Conservation (phyloP, 139 green algal species). For the Chlamydomonas sp. region DNA sequence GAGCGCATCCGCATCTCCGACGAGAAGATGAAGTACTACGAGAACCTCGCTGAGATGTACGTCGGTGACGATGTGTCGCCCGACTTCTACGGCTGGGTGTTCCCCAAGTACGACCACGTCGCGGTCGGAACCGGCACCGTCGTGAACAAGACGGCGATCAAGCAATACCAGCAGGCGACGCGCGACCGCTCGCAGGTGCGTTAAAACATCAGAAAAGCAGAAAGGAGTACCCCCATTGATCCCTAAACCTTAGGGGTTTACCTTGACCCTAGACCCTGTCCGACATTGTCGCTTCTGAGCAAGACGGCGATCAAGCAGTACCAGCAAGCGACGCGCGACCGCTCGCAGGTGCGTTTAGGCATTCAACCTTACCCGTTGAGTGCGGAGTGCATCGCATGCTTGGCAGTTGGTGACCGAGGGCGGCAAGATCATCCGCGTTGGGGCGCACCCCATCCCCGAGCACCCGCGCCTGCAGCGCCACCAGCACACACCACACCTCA, state of each 20-base stretch:
- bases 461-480: too few relatives aligned
- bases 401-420: too few relatives aligned
- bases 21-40: constrained; percentile 99
- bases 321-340: constrained; percentile 81
- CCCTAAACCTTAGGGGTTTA: constrained; percentile 24
- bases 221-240: not conserved
- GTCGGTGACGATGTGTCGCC: constrained; percentile 98
- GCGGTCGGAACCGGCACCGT: constrained; percentile 97
- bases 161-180: constrained; percentile 98
- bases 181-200: constrained; percentile 46
- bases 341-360: too few relatives aligned
- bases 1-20: constrained; percentile 94
- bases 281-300: too few relatives aligned
- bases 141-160: constrained; percentile 99
- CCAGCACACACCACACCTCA: too few relatives aligned
- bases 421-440: too few relatives aligned
- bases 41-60: constrained; percentile 99
- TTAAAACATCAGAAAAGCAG: not conserved
- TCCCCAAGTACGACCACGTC: constrained; percentile 99
- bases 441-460: too few relatives aligned
- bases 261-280: too few relatives aligned
- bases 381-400: too few relatives aligned
- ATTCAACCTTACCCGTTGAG: too few relatives aligned
- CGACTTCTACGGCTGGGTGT: constrained; percentile 96
- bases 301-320: constrained; percentile 99